Base-by-base conservation (phyloP, 2,329 filamentous ascomycete genomes). In the Mariannaea elegans region DNA sequence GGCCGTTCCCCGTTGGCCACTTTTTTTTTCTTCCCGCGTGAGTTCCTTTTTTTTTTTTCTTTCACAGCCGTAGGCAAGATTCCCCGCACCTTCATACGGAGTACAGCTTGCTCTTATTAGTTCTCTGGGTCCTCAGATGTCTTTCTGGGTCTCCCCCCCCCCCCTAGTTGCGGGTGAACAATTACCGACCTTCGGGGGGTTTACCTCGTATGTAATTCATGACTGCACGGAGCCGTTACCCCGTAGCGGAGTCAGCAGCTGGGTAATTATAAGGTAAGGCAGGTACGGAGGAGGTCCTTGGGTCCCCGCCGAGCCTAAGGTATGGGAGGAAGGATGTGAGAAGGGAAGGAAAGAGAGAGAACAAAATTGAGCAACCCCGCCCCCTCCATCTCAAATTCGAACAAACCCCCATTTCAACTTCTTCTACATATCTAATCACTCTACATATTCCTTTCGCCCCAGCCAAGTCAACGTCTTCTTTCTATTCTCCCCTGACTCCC, bases 331-430 rank as follows among this genome's bases (percentile, higher is more conserved):
- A 18, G 34, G 34, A 27, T 6, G 24, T 5, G n/a, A 16, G 7
- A 14, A 38, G 16, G 34, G 34, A 38, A 41, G n/a, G 38, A 19
- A 38, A 13, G 38, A 19, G 39, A 19, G 7, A 19, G 21, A 46
- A 46, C 50, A 58, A 53, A 53, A 46, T 58, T 48, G 48, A 57
- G 39, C 45, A 58, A 53, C 56, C 56, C 56, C 56, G 48, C 56
- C 56, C 48, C 56, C 56, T 52, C 56, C 56, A 52, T 58, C 42
- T 39, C 29, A 46, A 27, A 27, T 27, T 27, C 24, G 9, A 27
- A 27, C 9, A 27, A 27, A 27, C 24, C 27, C 16, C 13, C 5
- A 31, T 21, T 41, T 18, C 34, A 41, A 41, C 32, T 34, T 21
- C 48, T 31, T 50, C 48, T 16, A 39, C 16, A 27, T 41, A 12